Percentiles rank a stretch among this genome's conserved stretches.
Conservation (phyloP, 106 monocot species). For the Gastrodia elata region DNA sequence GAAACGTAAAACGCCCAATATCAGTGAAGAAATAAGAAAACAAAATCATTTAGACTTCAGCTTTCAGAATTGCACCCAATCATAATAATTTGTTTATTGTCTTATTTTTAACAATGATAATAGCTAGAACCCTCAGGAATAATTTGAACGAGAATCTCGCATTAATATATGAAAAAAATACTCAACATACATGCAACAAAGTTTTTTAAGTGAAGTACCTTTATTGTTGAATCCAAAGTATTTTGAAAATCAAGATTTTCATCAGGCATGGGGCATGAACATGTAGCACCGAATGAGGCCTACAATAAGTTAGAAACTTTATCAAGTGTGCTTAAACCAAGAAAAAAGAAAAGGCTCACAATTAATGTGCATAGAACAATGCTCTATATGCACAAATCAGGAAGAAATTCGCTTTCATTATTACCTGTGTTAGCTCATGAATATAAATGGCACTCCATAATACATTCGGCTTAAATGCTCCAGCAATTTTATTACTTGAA, state of each 20-base stretch:
- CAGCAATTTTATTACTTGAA: conserved; percentile 14
- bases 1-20: no score
- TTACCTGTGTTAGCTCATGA: conserved; percentile 64
- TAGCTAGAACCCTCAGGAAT: neutral
- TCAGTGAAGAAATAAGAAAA: no score
- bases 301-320: conserved; percentile 23
- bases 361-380: neutral
- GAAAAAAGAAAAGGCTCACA: neutral
- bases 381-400: neutral
- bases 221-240: conserved; percentile 50
- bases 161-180: neutral
- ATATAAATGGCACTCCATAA: conserved; percentile 65
- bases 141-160: neutral
- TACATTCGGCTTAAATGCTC: conserved; percentile 30
- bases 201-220: conserved; percentile 32
- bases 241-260: conserved; percentile 53
- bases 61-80: neutral
- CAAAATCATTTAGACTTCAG: neutral
- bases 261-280: conserved; percentile 57
- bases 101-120: neutral
- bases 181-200: neutral
- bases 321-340: conserved; percentile 7
- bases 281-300: conserved; percentile 34
- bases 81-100: neutral
- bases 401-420: neutral